Conservation (phyloP, 2,329 filamentous ascomycete species). For the Phialophora verrucosa region DNA sequence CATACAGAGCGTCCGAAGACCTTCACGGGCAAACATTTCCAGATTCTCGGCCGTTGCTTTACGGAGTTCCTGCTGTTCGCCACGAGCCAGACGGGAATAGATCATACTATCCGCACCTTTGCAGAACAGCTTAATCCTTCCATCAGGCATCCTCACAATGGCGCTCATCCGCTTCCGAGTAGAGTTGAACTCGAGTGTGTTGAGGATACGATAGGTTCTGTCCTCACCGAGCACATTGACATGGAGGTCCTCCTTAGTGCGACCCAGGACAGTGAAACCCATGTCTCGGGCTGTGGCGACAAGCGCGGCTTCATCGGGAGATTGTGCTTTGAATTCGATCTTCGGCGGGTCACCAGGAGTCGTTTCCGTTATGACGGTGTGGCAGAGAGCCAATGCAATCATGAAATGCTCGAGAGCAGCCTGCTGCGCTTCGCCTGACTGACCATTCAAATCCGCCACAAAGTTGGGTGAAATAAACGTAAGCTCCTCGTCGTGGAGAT, state of each 20-base stretch:
- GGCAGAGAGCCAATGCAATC: slow-evolving; percentile 92
- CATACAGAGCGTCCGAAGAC: slow-evolving; percentile 91
- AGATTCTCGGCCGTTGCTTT: slow-evolving; percentile 87
- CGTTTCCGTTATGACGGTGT: slow-evolving; percentile 91
- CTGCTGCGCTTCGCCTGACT: slow-evolving; percentile 76
- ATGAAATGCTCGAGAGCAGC: slow-evolving; percentile 86
- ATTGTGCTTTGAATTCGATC: slow-evolving; percentile 96
- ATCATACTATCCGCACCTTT: slow-evolving; percentile 98
- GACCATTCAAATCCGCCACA: slow-evolving; percentile 78
- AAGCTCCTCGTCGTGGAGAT: slow-evolving; percentile 83
- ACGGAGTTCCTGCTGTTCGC: slow-evolving; percentile 84
- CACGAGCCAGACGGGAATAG: slow-evolving; percentile 84
- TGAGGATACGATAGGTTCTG: slow-evolving; percentile 82
- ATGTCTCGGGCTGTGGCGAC: slow-evolving; percentile 94
- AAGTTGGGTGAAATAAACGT: slow-evolving; percentile 94
- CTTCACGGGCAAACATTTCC: slow-evolving; percentile 95
- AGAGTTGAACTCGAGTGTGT: slow-evolving; percentile 97
- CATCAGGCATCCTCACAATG: slow-evolving; percentile 92
- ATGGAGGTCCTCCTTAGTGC: slow-evolving; percentile 77
- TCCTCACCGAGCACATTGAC: slow-evolving; percentile 88
- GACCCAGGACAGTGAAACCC: slow-evolving; percentile 89
- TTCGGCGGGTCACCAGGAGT: slow-evolving; percentile 86
- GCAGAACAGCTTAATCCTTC: slow-evolving; percentile 87
- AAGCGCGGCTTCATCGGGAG: slow-evolving; percentile 91
- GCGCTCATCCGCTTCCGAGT: slow-evolving; percentile 97